A percentile compares a stretch with the other conserved stretches of the same genome.
phyloP scores from a whole-genome alignment of 208 protist genomes.

The Trichomonas gallinae region DNA sequence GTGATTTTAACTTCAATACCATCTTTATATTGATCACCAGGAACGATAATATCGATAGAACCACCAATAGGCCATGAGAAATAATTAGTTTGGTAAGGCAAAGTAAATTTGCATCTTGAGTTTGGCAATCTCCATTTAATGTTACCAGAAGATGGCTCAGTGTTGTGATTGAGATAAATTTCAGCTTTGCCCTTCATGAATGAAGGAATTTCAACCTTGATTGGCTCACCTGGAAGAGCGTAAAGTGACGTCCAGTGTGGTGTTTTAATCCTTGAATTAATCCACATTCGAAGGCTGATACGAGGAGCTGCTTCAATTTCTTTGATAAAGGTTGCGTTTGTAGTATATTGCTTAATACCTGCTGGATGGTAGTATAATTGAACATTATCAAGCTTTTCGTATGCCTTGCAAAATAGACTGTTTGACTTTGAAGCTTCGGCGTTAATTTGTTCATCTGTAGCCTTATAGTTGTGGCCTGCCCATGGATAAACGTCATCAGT shows the following conservation, averaged over 20 bases:
- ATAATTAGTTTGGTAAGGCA: no score
- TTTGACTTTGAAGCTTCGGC: no score
- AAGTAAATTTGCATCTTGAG: no score
- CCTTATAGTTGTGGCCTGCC: not conserved
- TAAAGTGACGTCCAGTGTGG: not conserved
- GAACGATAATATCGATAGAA: no score
- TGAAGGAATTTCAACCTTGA: not conserved
- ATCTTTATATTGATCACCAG: no score
- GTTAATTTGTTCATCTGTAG: not conserved
- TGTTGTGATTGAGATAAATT: not conserved
- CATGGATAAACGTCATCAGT: not conserved
- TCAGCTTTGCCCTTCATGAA: not conserved
- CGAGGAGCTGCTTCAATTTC: not conserved
- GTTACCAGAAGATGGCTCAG: no score
- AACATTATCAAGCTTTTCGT: no score
- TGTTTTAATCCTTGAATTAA: no score
- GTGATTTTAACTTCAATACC: not conserved
- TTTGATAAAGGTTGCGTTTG: not conserved
- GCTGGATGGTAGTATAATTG: not conserved
- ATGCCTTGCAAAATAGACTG: no score
- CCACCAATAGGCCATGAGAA: no score
- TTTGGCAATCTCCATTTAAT: no score
- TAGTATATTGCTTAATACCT: not conserved
- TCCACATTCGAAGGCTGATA: no score
- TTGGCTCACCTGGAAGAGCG: not conserved